Evolutionary conservation across 2,329 filamentous ascomycete species (phyloP).

Genomic region (Hypoxylon sp.): DNA sequence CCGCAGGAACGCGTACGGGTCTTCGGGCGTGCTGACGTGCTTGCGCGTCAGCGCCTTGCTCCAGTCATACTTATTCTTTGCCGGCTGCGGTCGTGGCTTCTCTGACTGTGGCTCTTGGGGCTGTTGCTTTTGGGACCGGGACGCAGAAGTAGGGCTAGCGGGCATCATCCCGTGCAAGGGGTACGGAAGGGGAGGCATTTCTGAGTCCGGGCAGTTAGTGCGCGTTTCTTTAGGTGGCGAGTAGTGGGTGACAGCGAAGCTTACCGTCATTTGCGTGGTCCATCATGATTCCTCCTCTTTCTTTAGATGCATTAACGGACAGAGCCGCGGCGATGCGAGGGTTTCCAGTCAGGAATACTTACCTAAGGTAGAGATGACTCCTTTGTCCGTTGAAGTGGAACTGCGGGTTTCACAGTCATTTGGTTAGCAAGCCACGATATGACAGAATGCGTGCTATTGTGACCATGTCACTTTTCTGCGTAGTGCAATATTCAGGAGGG

Average conservation of each 20-base stretch:
- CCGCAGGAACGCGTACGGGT: conserved; percentile 72
- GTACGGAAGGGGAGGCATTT: conserved; percentile 35
- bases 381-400: neutral
- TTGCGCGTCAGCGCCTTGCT: conserved; percentile 12
- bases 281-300: neutral
- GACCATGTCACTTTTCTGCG: neutral
- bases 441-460: neutral
- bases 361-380: neutral
- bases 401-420: neutral
- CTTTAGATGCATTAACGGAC: neutral
- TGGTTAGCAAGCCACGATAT: neutral
- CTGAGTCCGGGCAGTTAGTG: neutral
- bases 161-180: conserved; percentile 39
- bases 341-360: neutral
- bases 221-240: neutral
- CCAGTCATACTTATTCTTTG: neutral
- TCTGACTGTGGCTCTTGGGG: neutral
- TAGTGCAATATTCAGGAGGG: neutral
- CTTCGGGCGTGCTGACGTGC: conserved; percentile 50
- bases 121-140: no score
- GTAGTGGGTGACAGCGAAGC: neutral
- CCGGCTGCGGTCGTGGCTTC: neutral
- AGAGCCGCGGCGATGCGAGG: neutral
- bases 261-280: neutral
- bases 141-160: conserved; percentile 11